A percentile compares a stretch with the other conserved stretches of the same genome.
Evolutionary conservation across 2,329 filamentous ascomycete genomes (phyloP).

Genomic region (Tolypocladium paradoxum): DNA sequence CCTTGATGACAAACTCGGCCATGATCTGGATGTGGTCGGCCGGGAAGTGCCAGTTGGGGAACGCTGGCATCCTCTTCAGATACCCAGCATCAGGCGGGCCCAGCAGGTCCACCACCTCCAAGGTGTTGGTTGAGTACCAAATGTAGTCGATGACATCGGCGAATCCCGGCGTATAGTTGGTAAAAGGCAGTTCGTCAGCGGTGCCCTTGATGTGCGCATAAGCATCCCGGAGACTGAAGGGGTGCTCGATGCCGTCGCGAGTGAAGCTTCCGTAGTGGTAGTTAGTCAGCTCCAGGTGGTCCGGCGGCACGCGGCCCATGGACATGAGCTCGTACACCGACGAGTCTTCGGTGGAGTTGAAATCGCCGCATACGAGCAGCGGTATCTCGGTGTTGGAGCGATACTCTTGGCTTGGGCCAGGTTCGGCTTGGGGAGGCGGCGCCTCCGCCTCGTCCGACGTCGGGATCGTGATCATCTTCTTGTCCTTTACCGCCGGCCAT

Average conservation of each 20-base stretch:
- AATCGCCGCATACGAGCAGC: slow-evolving; percentile 84
- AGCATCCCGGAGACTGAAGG: slow-evolving; percentile 84
- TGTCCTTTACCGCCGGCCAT: slow-evolving; percentile 72
- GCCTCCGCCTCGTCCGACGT: slow-evolving; percentile 31
- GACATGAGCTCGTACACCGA: slow-evolving; percentile 87
- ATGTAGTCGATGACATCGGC: slow-evolving; percentile 91
- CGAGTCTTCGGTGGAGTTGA: slow-evolving; percentile 82
- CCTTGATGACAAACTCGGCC: slow-evolving; percentile 82
- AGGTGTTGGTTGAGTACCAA: slow-evolving; percentile 87
- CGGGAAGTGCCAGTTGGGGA: slow-evolving; percentile 90
- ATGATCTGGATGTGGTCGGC: slow-evolving; percentile 86
- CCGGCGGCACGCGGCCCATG: slow-evolving; percentile 64
- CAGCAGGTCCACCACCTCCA: slow-evolving; percentile 74
- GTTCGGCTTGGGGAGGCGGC: slow-evolving; percentile 47
- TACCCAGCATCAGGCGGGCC: slow-evolving; percentile 81
- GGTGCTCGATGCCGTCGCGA: slow-evolving; percentile 82
- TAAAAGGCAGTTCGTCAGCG: slow-evolving; percentile 78
- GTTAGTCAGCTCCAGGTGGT: slow-evolving; percentile 69
- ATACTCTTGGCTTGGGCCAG: slow-evolving; percentile 79
- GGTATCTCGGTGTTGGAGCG: slow-evolving; percentile 78
- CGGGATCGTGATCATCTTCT: slow-evolving; percentile 46
- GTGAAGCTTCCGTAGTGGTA: slow-evolving; percentile 92
- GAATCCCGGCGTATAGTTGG: slow-evolving; percentile 95
- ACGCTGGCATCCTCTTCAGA: slow-evolving; percentile 76
- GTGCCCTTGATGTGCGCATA: slow-evolving; percentile 77